A percentile compares a stretch with the other conserved stretches of the same genome.
These are phyloP conservation scores for Panicum miliaceum DNA, from an alignment of 176 grass and related monocot genomes.

Conservation along the genomic window DNA sequence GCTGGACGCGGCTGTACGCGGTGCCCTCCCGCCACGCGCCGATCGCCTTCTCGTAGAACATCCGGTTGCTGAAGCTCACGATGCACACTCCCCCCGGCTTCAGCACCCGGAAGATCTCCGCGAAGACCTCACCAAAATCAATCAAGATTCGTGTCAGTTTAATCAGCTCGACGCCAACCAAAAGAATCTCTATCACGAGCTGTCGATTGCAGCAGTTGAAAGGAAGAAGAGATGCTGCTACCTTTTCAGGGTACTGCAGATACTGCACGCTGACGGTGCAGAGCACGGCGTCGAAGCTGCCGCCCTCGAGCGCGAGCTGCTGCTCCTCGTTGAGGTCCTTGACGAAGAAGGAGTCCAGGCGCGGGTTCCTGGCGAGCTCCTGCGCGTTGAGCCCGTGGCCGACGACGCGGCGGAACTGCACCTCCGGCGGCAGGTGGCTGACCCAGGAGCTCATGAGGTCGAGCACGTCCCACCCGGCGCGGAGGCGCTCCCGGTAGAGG, in stretches of 20 bases:
- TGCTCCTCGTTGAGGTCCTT: constrained; percentile 89
- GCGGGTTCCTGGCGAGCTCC: constrained; percentile 74
- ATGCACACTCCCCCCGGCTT: constrained; percentile 88
- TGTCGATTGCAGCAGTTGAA: not conserved
- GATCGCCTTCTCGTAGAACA: constrained; percentile 95
- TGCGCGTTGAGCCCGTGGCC: constrained; percentile 94
- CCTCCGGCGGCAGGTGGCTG: constrained; percentile 82
- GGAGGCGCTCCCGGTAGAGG: constrained; percentile 68
- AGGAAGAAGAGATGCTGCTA: not conserved
- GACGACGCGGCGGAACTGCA: constrained; percentile 57
- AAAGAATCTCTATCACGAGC: not conserved
- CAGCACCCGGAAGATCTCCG: constrained; percentile 85
- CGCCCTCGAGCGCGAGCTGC: constrained; percentile 50
- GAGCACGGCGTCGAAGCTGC: constrained; percentile 71
- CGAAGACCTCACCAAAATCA: constrained; percentile 57
- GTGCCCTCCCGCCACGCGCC: constrained; percentile 85
- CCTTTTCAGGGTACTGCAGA: constrained; percentile 81
- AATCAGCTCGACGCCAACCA: not conserved
- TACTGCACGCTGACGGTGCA: constrained; percentile 90
- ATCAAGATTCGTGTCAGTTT: not conserved
- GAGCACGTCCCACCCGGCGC: constrained; percentile 60
- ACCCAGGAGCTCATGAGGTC: constrained; percentile 99
- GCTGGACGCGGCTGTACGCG: constrained; percentile 78
- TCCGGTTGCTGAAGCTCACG: constrained; percentile 87
- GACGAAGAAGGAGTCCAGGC: constrained; percentile 82